These are phyloP conservation scores for Dillenia turbinata DNA, from an alignment of 164 flowering plant species.

Conservation along the genomic window DNA sequence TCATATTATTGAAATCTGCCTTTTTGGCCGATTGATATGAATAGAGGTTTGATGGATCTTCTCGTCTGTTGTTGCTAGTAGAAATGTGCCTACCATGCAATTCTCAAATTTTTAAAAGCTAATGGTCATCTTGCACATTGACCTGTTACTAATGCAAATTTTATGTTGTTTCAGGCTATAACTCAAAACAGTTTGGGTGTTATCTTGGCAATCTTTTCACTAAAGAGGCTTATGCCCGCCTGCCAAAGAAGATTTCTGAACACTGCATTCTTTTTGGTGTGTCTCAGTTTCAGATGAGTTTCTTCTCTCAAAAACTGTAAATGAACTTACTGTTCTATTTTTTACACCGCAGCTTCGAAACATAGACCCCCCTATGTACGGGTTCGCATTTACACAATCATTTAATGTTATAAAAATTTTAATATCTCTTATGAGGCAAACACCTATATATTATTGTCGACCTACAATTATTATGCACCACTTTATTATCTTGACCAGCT, in stretches of 20 bases:
- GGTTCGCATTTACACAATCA: constrained; percentile 5
- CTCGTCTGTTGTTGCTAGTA: not conserved
- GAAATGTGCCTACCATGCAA: not conserved
- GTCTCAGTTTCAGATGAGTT: constrained; percentile 68
- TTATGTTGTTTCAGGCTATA: constrained; percentile 29
- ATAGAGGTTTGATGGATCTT: not conserved
- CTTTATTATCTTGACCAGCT: not conserved
- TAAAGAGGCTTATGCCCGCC: constrained; percentile 9
- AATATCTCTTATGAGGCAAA: too few species aligned
- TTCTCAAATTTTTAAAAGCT: not conserved
- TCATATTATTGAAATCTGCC: not conserved
- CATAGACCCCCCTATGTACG: constrained; percentile 25
- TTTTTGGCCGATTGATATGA: not conserved
- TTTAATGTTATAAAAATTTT: not conserved
- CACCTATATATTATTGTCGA: not conserved
- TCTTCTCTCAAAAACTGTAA: constrained; percentile 57
- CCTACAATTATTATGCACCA: not conserved
- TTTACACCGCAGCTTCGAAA: constrained; percentile 19
- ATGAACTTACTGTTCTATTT: constrained; percentile 21
- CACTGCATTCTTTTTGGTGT: constrained; percentile 32
- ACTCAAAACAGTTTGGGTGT: constrained; percentile 5
- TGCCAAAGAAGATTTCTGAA: constrained; percentile 12
- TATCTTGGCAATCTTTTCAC: constrained; percentile 4
- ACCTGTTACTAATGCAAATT: constrained; percentile 12
- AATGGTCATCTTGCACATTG: not conserved